Evolutionary conservation across 495 filamentous ascomycete genomes (phyloP).

Genomic region (Hypoxylon trugodes): DNA sequence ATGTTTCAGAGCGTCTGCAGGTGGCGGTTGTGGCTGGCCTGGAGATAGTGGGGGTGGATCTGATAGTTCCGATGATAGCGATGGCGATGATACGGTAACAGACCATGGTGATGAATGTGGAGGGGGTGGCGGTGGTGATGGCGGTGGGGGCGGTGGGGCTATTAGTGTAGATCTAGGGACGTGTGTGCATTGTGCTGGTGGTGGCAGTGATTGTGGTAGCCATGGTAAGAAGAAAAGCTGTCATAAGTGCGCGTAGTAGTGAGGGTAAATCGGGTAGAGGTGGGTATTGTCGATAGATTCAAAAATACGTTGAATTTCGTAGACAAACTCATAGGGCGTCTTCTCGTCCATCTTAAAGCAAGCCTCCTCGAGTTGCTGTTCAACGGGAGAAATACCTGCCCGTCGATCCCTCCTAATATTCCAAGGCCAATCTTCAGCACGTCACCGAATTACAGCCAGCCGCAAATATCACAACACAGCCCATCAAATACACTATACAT

Average conservation of each 20-base stretch:
- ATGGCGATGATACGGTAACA: slow-evolving; percentile 14
- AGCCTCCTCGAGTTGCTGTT: too few relatives aligned
- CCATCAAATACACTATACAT: too few relatives aligned
- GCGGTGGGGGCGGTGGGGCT: background rate
- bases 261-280: background rate
- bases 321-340: too few relatives aligned
- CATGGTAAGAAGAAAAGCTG: background rate
- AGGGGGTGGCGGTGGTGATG: background rate
- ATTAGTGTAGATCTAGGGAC: slow-evolving; percentile 4
- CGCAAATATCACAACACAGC: too few relatives aligned
- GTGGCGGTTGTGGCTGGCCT: background rate
- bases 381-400: too few relatives aligned
- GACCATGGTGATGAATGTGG: slow-evolving; percentile 1
- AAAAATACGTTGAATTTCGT: too few relatives aligned
- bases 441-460: too few relatives aligned
- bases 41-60: background rate
- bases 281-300: background rate
- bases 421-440: too few relatives aligned
- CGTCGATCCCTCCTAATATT: too few relatives aligned
- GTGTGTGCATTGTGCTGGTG: background rate
- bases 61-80: slow-evolving; percentile 8
- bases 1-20: background rate
- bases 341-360: too few relatives aligned
- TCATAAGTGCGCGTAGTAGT: background rate
- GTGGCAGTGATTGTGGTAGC: background rate